These are phyloP conservation scores for Mycena crocata DNA, from an alignment of 768 basidiomycete species.

Conservation along the genomic window DNA sequence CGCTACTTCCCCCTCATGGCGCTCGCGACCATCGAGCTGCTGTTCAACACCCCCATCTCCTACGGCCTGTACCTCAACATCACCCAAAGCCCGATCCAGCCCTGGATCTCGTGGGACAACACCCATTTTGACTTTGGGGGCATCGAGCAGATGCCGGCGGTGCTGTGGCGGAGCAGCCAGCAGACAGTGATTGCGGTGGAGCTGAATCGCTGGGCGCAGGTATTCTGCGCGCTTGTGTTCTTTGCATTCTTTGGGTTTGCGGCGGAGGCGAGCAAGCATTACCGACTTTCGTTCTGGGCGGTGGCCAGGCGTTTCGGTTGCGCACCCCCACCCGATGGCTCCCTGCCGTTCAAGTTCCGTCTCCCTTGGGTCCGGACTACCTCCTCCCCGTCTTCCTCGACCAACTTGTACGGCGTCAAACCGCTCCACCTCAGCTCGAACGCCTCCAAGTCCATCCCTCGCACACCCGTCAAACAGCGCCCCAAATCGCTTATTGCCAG, in stretches of 20 bases:
- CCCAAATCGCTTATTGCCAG: not conserved
- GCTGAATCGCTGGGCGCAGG: slow-evolving; percentile 50
- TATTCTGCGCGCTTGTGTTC: slow-evolving; percentile 58
- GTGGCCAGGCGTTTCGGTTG: not conserved
- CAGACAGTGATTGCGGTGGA: slow-evolving; percentile 35
- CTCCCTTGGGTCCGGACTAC: slow-evolving; percentile 5
- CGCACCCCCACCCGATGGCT: slow-evolving; percentile 16
- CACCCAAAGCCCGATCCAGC: slow-evolving; percentile 19
- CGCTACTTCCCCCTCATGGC: slow-evolving; percentile 18
- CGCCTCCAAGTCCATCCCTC: slow-evolving; percentile 3
- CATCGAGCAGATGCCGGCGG: not conserved
- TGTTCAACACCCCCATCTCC: slow-evolving; percentile 33
- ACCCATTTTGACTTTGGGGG: slow-evolving; percentile 45
- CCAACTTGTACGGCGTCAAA: no score
- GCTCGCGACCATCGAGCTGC: slow-evolving; percentile 1
- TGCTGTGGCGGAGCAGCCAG: slow-evolving; percentile 41
- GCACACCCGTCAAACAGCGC: slow-evolving; percentile 14
- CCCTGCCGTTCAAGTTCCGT: not conserved
- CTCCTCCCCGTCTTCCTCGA: not conserved
- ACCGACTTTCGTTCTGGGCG: slow-evolving; percentile 38
- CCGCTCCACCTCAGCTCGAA: not conserved
- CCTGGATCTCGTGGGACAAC: slow-evolving; percentile 48
- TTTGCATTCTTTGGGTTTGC: slow-evolving; percentile 70
- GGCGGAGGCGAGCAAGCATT: slow-evolving; percentile 59
- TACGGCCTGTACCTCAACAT: slow-evolving; percentile 35